A percentile compares a stretch with the other conserved stretches of the same genome.
These are phyloP conservation scores for Acanthamoeba triangularis DNA, from an alignment of 208 protist genomes.

Conservation along the genomic window DNA sequence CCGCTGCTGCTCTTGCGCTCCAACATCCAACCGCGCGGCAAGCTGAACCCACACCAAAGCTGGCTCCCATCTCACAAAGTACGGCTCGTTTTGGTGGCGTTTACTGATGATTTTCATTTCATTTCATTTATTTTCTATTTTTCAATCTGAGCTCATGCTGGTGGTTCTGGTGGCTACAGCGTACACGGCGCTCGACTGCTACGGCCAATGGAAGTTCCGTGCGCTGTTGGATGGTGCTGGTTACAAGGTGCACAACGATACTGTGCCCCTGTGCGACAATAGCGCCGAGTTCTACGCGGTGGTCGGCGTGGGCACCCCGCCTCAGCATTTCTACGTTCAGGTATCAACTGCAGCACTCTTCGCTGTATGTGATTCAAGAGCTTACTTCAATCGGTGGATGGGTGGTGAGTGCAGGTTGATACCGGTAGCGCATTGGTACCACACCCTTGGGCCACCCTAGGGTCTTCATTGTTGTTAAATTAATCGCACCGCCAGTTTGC, in stretches of 20 bases:
- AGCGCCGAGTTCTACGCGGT: constrained; percentile 41
- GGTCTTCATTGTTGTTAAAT: neutral
- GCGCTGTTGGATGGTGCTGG: neutral
- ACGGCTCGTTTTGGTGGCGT: neutral
- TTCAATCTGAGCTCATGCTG: neutral
- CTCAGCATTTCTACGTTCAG: constrained; percentile 40
- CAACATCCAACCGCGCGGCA: neutral
- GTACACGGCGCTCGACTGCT: constrained; percentile 14
- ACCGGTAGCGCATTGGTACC: constrained; percentile 48
- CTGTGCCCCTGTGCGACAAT: constrained; percentile 46
- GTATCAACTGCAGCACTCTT: neutral
- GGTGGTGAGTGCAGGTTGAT: constrained; percentile 4
- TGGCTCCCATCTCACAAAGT: neutral
- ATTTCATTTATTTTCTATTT: neutral
- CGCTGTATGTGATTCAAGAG: neutral
- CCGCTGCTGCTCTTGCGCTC: neutral
- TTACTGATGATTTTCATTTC: too few relatives aligned
- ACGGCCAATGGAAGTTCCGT: neutral
- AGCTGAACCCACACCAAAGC: neutral
- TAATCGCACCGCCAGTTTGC: constrained; percentile 10
- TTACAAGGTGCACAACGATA: neutral
- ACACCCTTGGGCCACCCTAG: neutral
- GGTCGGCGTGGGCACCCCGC: constrained; percentile 20
- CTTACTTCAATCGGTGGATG: neutral
- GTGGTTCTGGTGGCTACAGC: neutral